A percentile compares a stretch with the other conserved stretches of the same genome.
These are phyloP conservation scores for Leccinellum luteum DNA, from an alignment of 768 basidiomycete genomes.

Conservation along the genomic window DNA sequence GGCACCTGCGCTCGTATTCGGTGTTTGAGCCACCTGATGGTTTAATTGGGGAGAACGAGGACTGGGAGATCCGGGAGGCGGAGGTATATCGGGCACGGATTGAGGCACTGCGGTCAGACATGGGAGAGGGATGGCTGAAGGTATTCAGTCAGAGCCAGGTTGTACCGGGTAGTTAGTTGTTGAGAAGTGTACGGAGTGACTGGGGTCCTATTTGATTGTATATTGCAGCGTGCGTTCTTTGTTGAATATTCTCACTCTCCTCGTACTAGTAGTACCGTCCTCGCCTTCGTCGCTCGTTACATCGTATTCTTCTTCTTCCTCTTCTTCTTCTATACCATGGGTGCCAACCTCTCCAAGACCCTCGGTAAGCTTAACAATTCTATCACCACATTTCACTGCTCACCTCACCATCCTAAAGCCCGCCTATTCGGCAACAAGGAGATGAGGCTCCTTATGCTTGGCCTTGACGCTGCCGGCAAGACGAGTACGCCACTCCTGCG, in stretches of 20 bases:
- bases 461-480: slow-evolving; percentile 97
- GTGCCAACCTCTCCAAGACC: slow-evolving; percentile 84
- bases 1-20: slow-evolving; percentile 28
- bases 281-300: slow-evolving; percentile 64
- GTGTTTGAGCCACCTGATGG: slow-evolving; percentile 55
- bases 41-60: not conserved
- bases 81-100: slow-evolving; percentile 76
- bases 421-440: slow-evolving; percentile 98
- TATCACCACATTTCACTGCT: not conserved
- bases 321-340: slow-evolving; percentile 49
- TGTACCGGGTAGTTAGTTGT: not conserved
- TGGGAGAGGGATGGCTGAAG: slow-evolving; percentile 88
- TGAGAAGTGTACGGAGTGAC: slow-evolving; percentile 24
- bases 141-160: slow-evolving; percentile 69
- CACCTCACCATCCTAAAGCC: slow-evolving; percentile 42
- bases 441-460: slow-evolving; percentile 97
- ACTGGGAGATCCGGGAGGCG: slow-evolving; percentile 45
- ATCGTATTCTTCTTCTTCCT: slow-evolving; percentile 6
- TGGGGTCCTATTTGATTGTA: slow-evolving; percentile 27
- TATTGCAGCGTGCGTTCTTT: not conserved
- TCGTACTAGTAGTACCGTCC: slow-evolving; percentile 14
- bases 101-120: slow-evolving; percentile 80
- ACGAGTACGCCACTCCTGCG: slow-evolving; percentile 66
- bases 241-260: slow-evolving; percentile 24
- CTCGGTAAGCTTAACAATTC: slow-evolving; percentile 47